Percentiles rank a stretch among this genome's conserved stretches.
Evolutionary conservation across 306 rosid genomes (phyloP).

Genomic region (Arachis hypogaea): DNA sequence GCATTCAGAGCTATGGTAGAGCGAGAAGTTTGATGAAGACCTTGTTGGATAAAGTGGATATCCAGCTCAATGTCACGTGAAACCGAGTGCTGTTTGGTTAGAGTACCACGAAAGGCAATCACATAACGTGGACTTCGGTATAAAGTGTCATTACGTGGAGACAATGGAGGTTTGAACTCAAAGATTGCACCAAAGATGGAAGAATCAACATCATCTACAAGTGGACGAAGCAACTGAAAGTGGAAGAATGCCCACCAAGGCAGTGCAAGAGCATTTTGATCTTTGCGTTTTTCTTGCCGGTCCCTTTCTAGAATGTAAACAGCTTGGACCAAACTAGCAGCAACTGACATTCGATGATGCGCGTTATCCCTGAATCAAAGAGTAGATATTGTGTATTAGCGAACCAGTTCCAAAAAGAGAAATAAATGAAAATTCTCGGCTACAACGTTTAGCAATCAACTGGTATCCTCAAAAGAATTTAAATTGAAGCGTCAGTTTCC

Average conservation of each 20-base stretch:
- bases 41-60: slow-evolving; percentile 63
- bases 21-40: slow-evolving; percentile 83
- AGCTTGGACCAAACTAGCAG: slow-evolving; percentile 91
- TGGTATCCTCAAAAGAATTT: neutral
- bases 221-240: slow-evolving; percentile 69
- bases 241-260: slow-evolving; percentile 94
- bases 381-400: neutral
- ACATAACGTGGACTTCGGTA: slow-evolving; percentile 70
- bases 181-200: slow-evolving; percentile 85
- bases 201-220: slow-evolving; percentile 77
- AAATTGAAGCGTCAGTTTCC: neutral
- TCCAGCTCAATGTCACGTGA: slow-evolving; percentile 81
- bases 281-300: slow-evolving; percentile 72
- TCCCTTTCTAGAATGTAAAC: slow-evolving; percentile 85
- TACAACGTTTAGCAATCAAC: slow-evolving; percentile 20
- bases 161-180: slow-evolving; percentile 70
- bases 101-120: slow-evolving; percentile 89
- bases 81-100: slow-evolving; percentile 64
- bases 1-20: slow-evolving; percentile 81
- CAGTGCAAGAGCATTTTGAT: slow-evolving; percentile 74
- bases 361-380: slow-evolving; percentile 66
- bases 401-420: slow-evolving; percentile 8
- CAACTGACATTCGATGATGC: slow-evolving; percentile 75
- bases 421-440: slow-evolving; percentile 11
- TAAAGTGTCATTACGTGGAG: slow-evolving; percentile 45